Percentiles rank a stretch among this genome's conserved stretches.
Conservation (phyloP, 108 stramenopile genomes). For the Cyclotella baltica region DNA sequence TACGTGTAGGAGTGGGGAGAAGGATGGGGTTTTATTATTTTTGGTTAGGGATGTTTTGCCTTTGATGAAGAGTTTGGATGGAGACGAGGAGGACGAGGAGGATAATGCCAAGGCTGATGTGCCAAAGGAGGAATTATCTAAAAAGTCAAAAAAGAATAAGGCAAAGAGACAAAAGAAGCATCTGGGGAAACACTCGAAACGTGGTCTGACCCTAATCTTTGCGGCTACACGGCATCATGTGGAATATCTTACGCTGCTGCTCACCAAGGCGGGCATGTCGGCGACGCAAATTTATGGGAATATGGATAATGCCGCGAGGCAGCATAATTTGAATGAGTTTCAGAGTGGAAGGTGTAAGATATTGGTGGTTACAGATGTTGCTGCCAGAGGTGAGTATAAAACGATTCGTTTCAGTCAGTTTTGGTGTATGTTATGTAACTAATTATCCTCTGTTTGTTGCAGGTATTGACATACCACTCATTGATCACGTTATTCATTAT, state of each 20-base stretch:
- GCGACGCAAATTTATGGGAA: constrained; percentile 95
- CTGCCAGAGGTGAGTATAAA: no score
- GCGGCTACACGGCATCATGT: constrained; percentile 97
- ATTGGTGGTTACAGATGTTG: constrained; percentile 98
- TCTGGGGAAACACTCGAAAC: constrained; percentile 53
- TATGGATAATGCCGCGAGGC: constrained; percentile 94
- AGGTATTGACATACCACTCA: constrained; percentile 98
- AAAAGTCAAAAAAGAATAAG: constrained; percentile 24
- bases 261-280: constrained; percentile 65
- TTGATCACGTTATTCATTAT: constrained; percentile 98
- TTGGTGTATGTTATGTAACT: no score
- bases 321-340: constrained; percentile 89
- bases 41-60: constrained; percentile 90
- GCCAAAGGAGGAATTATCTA: not conserved
- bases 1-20: constrained; percentile 88
- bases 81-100: constrained; percentile 43
- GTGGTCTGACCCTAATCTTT: constrained; percentile 90
- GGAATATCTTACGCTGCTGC: constrained; percentile 91
- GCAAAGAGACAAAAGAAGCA: constrained; percentile 48
- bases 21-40: constrained; percentile 95
- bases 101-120: constrained; percentile 30
- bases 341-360: constrained; percentile 78
- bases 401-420: no score
- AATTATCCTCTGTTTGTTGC: no score
- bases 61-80: constrained; percentile 51